Evolutionary conservation across 1,139 yeast species (phyloP).

Genomic region (Taiozyma sp.): DNA sequence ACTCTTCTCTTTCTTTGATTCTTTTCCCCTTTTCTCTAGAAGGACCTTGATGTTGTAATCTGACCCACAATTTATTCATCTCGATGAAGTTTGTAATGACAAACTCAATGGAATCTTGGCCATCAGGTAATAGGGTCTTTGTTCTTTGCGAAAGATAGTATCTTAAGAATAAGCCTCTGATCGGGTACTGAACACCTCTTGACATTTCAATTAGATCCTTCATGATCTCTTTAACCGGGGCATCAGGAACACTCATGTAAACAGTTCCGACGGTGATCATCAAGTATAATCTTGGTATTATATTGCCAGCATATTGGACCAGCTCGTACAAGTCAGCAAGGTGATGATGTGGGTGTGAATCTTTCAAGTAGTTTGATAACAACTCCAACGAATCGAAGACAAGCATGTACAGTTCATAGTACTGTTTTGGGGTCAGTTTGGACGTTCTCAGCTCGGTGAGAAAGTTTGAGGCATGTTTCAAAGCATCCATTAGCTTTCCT

Average conservation of each 20-base stretch:
- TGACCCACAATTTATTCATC: slow-evolving; percentile 97
- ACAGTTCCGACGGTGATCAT: slow-evolving; percentile 96
- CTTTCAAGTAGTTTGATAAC: slow-evolving; percentile 58
- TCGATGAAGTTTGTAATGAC: slow-evolving; percentile 85
- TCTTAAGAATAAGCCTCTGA: slow-evolving; percentile 81
- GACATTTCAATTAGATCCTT: slow-evolving; percentile 98
- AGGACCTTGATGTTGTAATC: slow-evolving; percentile 94
- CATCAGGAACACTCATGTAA: slow-evolving; percentile 69
- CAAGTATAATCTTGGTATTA: slow-evolving; percentile 84
- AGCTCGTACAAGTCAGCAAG: slow-evolving; percentile 88
- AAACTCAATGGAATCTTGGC: slow-evolving; percentile 47
- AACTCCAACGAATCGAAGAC: slow-evolving; percentile 79
- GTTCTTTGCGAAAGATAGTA: slow-evolving; percentile 85
- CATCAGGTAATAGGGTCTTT: slow-evolving; percentile 58
- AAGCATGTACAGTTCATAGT: slow-evolving; percentile 85
- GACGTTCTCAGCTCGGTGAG: slow-evolving; percentile 78
- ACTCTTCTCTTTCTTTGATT: slow-evolving; percentile 75
- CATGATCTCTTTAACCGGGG: slow-evolving; percentile 83
- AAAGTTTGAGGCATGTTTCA: slow-evolving; percentile 82
- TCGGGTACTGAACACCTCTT: slow-evolving; percentile 95
- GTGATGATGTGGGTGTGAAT: slow-evolving; percentile 56
- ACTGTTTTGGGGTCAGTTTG: slow-evolving; percentile 79
- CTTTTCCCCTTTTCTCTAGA: slow-evolving; percentile 75
- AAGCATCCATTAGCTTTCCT: slow-evolving; percentile 69
- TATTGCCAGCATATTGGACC: slow-evolving; percentile 93